phyloP scores from a whole-genome alignment of 2,329 filamentous ascomycete species.

The Verticillium isaacii region DNA sequence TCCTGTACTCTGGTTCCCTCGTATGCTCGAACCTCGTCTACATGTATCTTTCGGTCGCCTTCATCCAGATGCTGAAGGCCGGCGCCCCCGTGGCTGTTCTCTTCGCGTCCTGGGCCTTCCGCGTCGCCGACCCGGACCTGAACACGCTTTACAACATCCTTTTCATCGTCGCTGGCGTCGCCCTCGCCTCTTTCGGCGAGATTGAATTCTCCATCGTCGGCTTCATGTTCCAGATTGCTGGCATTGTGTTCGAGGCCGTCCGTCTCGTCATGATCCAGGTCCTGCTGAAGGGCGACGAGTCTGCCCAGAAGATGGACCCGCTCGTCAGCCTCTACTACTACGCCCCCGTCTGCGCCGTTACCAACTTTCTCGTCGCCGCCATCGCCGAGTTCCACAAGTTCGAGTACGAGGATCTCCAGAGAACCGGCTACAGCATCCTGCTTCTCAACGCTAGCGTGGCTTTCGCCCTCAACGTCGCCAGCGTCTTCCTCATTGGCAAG shows the following conservation, averaged over 20 bases:
- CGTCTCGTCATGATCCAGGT: constrained; percentile 83
- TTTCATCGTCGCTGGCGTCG: constrained; percentile 48
- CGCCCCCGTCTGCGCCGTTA: constrained; percentile 75
- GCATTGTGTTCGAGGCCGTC: constrained; percentile 75
- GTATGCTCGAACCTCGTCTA: constrained; percentile 65
- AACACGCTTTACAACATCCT: constrained; percentile 42
- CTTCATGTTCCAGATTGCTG: constrained; percentile 66
- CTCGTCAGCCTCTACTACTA: constrained; percentile 88
- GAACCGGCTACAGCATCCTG: constrained; percentile 60
- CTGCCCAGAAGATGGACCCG: constrained; percentile 74
- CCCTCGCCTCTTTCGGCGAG: constrained; percentile 54
- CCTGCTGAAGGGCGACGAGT: constrained; percentile 67
- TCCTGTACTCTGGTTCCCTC: constrained; percentile 62
- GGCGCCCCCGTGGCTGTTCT: constrained; percentile 64
- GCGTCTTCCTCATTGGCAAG: constrained; percentile 85
- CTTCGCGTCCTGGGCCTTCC: constrained; percentile 57
- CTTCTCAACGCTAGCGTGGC: constrained; percentile 72
- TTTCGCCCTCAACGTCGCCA: constrained; percentile 76
- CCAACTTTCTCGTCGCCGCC: constrained; percentile 69
- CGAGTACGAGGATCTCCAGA: constrained; percentile 59
- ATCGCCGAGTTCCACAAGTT: constrained; percentile 65
- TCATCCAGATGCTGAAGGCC: constrained; percentile 69
- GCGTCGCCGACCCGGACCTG: constrained; percentile 41
- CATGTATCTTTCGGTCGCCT: constrained; percentile 62
- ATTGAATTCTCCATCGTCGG: constrained; percentile 63